Evolutionary conservation across 1,284 basidiomycete genomes (phyloP).

Genomic region (Cryptococcus sp.): DNA sequence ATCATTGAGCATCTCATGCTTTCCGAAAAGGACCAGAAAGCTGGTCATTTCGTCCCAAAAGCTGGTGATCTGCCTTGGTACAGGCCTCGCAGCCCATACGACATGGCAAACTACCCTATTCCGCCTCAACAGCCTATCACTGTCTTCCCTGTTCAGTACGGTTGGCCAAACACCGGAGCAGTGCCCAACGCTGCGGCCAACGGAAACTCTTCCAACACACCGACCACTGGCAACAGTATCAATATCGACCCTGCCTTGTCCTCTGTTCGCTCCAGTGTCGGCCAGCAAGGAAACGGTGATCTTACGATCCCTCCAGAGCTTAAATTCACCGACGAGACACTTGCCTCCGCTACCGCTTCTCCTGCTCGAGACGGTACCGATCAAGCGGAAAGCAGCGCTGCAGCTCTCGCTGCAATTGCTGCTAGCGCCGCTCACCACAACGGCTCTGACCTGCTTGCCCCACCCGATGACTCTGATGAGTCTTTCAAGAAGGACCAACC

Average conservation of each 20-base stretch:
- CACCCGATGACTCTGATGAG: constrained; percentile 20
- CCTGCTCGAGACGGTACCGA: constrained; percentile 17
- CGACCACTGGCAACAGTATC: constrained; percentile 12
- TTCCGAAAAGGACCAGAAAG: constrained; percentile 11
- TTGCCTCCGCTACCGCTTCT: constrained; percentile 33
- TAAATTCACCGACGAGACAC: constrained; percentile 38
- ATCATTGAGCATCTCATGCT: constrained; percentile 15
- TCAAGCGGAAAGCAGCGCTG: constrained; percentile 3
- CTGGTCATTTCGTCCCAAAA: background rate
- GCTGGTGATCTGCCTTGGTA: constrained; percentile 10
- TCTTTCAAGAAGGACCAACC: constrained; percentile 62
- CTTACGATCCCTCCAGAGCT: constrained; percentile 27
- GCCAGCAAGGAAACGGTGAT: constrained; percentile 1
- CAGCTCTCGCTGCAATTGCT: background rate
- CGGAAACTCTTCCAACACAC: background rate
- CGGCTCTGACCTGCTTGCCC: constrained; percentile 10
- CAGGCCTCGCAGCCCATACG: background rate
- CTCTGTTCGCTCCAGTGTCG: constrained; percentile 32
- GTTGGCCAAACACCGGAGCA: constrained; percentile 13
- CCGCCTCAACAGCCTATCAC: constrained; percentile 22
- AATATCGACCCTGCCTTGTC: constrained; percentile 38
- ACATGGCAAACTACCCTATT: constrained; percentile 18
- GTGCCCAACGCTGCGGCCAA: constrained; percentile 6
- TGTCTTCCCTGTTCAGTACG: constrained; percentile 32
- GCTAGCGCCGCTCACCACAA: background rate